These are phyloP conservation scores for Exidia glandulosa DNA, from an alignment of 768 basidiomycete genomes.

Conservation along the genomic window DNA sequence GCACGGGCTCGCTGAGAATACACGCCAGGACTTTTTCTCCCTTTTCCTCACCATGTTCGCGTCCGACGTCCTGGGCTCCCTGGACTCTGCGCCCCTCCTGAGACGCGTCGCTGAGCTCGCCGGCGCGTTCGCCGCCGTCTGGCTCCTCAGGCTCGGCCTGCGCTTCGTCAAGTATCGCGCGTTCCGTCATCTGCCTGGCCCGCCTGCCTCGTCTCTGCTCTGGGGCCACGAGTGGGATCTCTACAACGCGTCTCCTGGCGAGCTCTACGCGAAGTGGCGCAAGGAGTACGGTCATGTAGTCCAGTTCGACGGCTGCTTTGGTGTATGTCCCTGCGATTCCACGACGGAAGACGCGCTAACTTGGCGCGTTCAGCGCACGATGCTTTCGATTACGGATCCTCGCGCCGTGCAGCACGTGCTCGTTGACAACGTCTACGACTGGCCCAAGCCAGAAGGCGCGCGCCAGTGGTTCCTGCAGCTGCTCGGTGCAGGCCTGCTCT, in stretches of 20 bases:
- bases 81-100: not conserved
- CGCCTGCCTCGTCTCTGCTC: slow-evolving; percentile 33
- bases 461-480: slow-evolving; percentile 53
- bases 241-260: slow-evolving; percentile 42
- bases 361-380: slow-evolving; percentile 33
- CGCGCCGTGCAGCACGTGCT: slow-evolving; percentile 44
- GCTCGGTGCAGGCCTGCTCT: slow-evolving; percentile 53
- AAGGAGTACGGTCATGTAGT: slow-evolving; percentile 42
- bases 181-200: slow-evolving; percentile 38
- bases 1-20: no score
- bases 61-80: not conserved
- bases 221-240: slow-evolving; percentile 49
- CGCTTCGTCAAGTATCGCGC: not conserved
- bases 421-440: slow-evolving; percentile 41
- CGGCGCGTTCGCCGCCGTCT: not conserved
- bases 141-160: not conserved
- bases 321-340: slow-evolving; percentile 25
- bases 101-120: not conserved
- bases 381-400: slow-evolving; percentile 46
- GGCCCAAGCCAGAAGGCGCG: slow-evolving; percentile 53
- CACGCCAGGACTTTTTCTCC: no score
- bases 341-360: not conserved
- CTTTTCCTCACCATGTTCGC: no score
- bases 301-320: slow-evolving; percentile 44
- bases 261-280: slow-evolving; percentile 42